Evolutionary conservation across 2,329 filamentous ascomycete species (phyloP).

Genomic region (Xylaria sp.): DNA sequence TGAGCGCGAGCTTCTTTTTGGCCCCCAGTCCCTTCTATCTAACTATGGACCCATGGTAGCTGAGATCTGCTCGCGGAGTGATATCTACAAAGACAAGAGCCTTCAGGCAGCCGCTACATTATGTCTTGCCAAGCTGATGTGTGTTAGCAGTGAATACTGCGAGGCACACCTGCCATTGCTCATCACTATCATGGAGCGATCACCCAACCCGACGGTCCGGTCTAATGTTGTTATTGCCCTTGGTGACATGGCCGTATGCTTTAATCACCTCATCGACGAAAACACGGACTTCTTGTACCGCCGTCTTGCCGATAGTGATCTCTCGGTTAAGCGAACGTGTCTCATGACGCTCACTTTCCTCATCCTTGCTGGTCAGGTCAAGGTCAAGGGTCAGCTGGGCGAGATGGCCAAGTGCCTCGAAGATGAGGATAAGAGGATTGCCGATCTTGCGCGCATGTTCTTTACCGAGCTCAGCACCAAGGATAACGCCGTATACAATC

Average conservation of each 20-base stretch:
- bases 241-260: constrained; percentile 98
- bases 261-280: constrained; percentile 98
- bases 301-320: constrained; percentile 84
- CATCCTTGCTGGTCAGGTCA: constrained; percentile 96
- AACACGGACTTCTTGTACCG: constrained; percentile 98
- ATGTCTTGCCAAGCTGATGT: constrained; percentile 98
- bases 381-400: constrained; percentile 97
- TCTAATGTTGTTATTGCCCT: constrained; percentile 97
- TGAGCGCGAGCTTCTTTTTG: constrained; percentile 80
- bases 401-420: constrained; percentile 99
- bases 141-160: constrained; percentile 95
- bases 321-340: constrained; percentile 93
- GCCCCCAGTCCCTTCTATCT: constrained; percentile 81
- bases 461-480: constrained; percentile 97
- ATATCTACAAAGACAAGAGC: constrained; percentile 84
- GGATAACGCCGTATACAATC: constrained; percentile 98
- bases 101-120: constrained; percentile 92
- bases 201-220: constrained; percentile 86
- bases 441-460: constrained; percentile 96
- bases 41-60: constrained; percentile 90
- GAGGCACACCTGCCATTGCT: constrained; percentile 90
- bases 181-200: constrained; percentile 97
- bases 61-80: constrained; percentile 95
- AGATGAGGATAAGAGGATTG: constrained; percentile 92
- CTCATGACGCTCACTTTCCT: constrained; percentile 98